Conservation (phyloP, 805 yeast genomes). For the Myxozyma lipomycoides region DNA sequence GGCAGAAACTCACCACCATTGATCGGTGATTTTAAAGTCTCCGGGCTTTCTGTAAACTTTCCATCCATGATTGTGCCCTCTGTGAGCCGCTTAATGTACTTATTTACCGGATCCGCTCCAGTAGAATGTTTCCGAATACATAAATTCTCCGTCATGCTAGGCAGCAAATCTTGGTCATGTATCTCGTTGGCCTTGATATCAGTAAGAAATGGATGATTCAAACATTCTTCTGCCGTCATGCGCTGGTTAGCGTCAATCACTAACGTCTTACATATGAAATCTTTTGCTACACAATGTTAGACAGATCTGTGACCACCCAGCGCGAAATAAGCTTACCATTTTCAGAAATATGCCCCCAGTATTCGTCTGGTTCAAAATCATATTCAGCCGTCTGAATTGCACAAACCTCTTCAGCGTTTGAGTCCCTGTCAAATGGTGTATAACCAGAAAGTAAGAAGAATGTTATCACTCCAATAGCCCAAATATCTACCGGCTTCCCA, state of each 20-base stretch:
- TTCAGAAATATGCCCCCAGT: slow-evolving; percentile 50
- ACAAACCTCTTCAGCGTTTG: slow-evolving; percentile 60
- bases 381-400: slow-evolving; percentile 60
- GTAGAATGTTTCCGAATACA: slow-evolving; percentile 7
- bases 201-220: slow-evolving; percentile 46
- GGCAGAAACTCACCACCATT: not conserved
- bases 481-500: slow-evolving; percentile 58
- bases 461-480: slow-evolving; percentile 73
- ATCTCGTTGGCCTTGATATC: slow-evolving; percentile 16
- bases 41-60: slow-evolving; percentile 22
- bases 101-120: slow-evolving; percentile 7
- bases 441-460: slow-evolving; percentile 71
- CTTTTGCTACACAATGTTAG: slow-evolving; percentile 39
- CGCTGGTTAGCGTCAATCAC: slow-evolving; percentile 45
- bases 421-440: slow-evolving; percentile 73
- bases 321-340: slow-evolving; percentile 35
- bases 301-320: not conserved
- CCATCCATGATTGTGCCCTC: slow-evolving; percentile 25
- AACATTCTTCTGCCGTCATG: slow-evolving; percentile 44
- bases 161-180: slow-evolving; percentile 37
- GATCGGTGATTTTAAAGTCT: slow-evolving; percentile 18
- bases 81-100: slow-evolving; percentile 9
- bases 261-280: slow-evolving; percentile 56
- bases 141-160: slow-evolving; percentile 19
- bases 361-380: slow-evolving; percentile 56